Evolutionary conservation across 139 green algal species (phyloP).

Genomic region (Tetratostichococcus sp.): DNA sequence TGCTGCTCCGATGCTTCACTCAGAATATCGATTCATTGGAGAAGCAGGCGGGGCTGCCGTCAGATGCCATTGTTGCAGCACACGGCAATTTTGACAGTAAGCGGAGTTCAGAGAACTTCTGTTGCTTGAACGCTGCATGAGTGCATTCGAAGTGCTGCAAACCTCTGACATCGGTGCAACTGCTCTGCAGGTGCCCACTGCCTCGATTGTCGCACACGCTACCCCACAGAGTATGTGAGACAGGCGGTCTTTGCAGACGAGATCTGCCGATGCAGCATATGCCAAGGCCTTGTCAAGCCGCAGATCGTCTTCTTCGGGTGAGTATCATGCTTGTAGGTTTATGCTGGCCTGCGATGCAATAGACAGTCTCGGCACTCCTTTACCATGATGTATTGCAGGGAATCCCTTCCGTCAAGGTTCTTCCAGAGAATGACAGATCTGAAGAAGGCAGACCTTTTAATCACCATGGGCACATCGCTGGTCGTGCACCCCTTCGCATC

Average conservation of each 20-base stretch:
- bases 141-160: too few relatives aligned
- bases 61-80: constrained; percentile 61
- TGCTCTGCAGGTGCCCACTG: constrained; percentile 47
- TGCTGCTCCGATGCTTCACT: constrained; percentile 69
- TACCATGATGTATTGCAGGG: constrained; percentile 14
- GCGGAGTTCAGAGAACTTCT: too few relatives aligned
- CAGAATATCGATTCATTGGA: constrained; percentile 86
- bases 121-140: too few relatives aligned
- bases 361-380: too few relatives aligned
- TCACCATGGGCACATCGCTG: constrained; percentile 80
- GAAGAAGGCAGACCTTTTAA: constrained; percentile 66
- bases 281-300: constrained; percentile 74
- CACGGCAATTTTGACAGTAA: constrained; percentile 86
- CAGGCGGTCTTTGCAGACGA: constrained; percentile 25
- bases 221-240: constrained; percentile 40
- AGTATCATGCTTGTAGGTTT: not conserved
- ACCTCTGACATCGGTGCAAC: too few relatives aligned
- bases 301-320: constrained; percentile 88
- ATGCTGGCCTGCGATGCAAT: too few relatives aligned
- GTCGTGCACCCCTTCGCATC: constrained; percentile 67
- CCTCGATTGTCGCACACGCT: constrained; percentile 40
- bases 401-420: constrained; percentile 70
- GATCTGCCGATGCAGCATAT: constrained; percentile 33
- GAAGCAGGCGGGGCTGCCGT: constrained; percentile 50
- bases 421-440: constrained; percentile 36